Conservation (phyloP, 345 rosid genomes). For the Sonneratia alba region DNA sequence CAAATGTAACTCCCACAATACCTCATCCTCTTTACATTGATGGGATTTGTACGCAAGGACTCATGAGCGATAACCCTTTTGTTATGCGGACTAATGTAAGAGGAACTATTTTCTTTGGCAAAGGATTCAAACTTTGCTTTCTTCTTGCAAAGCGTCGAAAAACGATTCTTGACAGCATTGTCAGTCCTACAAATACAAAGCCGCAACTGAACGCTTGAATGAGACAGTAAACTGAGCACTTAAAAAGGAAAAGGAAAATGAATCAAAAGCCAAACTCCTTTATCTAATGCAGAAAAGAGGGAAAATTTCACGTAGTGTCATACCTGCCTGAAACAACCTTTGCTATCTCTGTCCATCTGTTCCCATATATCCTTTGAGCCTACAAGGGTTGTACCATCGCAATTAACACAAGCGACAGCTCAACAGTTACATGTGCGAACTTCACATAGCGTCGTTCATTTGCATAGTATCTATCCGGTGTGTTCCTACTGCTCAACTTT, state of each 20-base stretch:
- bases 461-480: background rate
- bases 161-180: slow-evolving; percentile 98
- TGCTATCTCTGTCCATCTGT: slow-evolving; percentile 98
- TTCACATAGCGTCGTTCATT: background rate
- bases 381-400: slow-evolving; percentile 21
- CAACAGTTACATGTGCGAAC: background rate
- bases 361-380: slow-evolving; percentile 94
- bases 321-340: slow-evolving; percentile 99
- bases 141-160: slow-evolving; percentile 91
- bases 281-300: background rate
- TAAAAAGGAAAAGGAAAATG: background rate
- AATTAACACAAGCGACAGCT: background rate
- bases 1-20: slow-evolving; percentile 8
- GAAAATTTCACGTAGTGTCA: background rate
- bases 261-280: background rate
- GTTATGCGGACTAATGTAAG: slow-evolving; percentile 50
- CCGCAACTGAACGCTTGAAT: background rate
- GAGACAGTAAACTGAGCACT: background rate
- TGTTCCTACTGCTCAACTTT: background rate
- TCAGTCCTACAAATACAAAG: slow-evolving; percentile 58
- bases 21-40: slow-evolving; percentile 57
- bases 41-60: slow-evolving; percentile 33
- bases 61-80: slow-evolving; percentile 52
- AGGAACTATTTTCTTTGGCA: slow-evolving; percentile 59
- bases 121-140: slow-evolving; percentile 89